phyloP scores from a whole-genome alignment of 139 green algal species.

The Picochlorum sp. region DNA sequence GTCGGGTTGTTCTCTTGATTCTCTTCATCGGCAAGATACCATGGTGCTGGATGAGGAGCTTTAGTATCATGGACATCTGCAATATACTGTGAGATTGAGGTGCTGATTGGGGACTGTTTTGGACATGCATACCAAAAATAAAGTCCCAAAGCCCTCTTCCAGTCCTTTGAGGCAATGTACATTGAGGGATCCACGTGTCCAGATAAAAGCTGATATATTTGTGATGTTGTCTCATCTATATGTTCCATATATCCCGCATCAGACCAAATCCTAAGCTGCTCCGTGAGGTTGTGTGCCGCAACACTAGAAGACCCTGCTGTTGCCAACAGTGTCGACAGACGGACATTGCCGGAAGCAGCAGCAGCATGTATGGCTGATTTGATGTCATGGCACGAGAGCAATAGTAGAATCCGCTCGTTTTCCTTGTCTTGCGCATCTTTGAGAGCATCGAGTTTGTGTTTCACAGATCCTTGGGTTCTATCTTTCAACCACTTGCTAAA shows the following conservation, averaged over 20 bases:
- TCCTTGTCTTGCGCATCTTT: not conserved
- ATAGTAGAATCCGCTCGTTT: conserved; percentile 33
- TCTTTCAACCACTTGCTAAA: conserved; percentile 49
- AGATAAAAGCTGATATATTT: conserved; percentile 58
- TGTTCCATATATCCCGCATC: conserved; percentile 21
- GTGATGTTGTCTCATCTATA: conserved; percentile 33
- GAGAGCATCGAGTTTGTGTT: not conserved
- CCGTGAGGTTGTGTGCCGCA: conserved; percentile 14
- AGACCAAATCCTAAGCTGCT: conserved; percentile 60
- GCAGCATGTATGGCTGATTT: conserved; percentile 42
- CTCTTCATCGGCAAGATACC: conserved; percentile 30
- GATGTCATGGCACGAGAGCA: conserved; percentile 55
- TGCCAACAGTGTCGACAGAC: conserved; percentile 66
- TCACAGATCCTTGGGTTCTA: conserved; percentile 9
- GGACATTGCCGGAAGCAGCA: conserved; percentile 46
- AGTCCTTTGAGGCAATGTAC: conserved; percentile 46
- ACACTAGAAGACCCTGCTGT: conserved; percentile 17
- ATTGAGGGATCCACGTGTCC: conserved; percentile 43
- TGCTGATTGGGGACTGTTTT: conserved; percentile 11
- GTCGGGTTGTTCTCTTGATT: not conserved
- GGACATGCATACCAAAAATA: conserved; percentile 48
- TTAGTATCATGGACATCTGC: not conserved
- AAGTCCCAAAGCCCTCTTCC: conserved; percentile 68
- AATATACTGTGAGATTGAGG: conserved; percentile 11
- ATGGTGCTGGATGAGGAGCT: conserved; percentile 26